Percentiles rank a stretch among this genome's conserved stretches.
Evolutionary conservation across 306 rosid species (phyloP).

Genomic region (Oxytropis ochrocephala): DNA sequence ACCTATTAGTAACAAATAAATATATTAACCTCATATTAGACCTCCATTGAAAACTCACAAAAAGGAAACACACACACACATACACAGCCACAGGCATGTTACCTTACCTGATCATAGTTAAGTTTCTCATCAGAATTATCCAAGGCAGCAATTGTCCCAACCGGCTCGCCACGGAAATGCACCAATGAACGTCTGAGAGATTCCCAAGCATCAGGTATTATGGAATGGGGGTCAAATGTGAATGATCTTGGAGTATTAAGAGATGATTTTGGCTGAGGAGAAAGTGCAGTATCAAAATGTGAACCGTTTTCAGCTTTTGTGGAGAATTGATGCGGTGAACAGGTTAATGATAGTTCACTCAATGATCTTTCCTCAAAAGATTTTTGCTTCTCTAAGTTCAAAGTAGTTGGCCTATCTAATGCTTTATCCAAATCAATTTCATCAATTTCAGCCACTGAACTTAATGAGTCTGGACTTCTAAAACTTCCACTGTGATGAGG

Average conservation of each 20-base stretch:
- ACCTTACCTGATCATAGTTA: slow-evolving; percentile 64
- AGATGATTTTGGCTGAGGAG: slow-evolving; percentile 42
- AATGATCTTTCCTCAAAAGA: slow-evolving; percentile 68
- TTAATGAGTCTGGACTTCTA: slow-evolving; percentile 20
- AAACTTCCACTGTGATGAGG: slow-evolving; percentile 43
- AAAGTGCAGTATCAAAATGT: slow-evolving; percentile 30
- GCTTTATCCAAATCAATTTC: slow-evolving; percentile 51
- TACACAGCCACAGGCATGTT: neutral
- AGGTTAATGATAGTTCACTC: slow-evolving; percentile 42
- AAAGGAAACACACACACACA: neutral
- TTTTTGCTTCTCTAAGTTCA: slow-evolving; percentile 66
- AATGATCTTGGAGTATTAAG: slow-evolving; percentile 48
- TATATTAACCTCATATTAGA: slow-evolving; percentile 15
- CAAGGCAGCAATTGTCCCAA: slow-evolving; percentile 88
- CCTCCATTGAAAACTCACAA: slow-evolving; percentile 13
- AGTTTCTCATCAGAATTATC: slow-evolving; percentile 70
- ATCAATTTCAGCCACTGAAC: slow-evolving; percentile 31
- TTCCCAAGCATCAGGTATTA: slow-evolving; percentile 72
- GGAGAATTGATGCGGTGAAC: slow-evolving; percentile 40
- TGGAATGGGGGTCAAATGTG: slow-evolving; percentile 42
- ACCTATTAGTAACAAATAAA: slow-evolving; percentile 44
- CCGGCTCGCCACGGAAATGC: slow-evolving; percentile 68
- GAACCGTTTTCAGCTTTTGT: slow-evolving; percentile 31
- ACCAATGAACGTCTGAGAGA: slow-evolving; percentile 75
- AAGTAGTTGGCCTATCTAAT: slow-evolving; percentile 52